Base-by-base conservation (phyloP, 2,329 filamentous ascomycete genomes). In the Clarireedia monteithiana region DNA sequence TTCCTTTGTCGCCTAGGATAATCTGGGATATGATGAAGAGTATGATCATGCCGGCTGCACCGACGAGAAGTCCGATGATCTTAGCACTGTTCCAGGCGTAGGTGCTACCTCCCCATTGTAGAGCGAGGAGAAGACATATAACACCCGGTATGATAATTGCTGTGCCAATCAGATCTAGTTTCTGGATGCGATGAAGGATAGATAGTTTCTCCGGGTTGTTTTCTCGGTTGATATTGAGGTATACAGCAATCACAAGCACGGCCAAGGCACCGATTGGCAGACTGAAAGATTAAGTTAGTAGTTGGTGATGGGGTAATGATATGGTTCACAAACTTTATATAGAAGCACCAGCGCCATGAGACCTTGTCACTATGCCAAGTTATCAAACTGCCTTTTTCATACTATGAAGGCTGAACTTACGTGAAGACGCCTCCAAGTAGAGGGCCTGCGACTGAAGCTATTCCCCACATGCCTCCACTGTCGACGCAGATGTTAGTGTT, bases 211-310 rank as follows among this genome's bases (percentile, higher is more conserved):
- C 56, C 3, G 62, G 59, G 47, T 63, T 64, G 40, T 64, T 62
- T 9, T 71, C 68, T 36, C 68, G 68, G 39, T 74, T 63, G 14
- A 75, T 74, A 42, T 75, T 68, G 3, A 80, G 68, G 47, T 73
- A 47, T 10, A 75, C 67, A 14, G 75, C 62, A 17, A 72, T 59
- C 26, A 74, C 57, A 2, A 66, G 53, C 4, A 77, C 64, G 2
- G 73, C 68, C 26, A 73, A 62, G 47, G 69, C 71, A 44, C 71
- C 67, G 45, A 74, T 64, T 23, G 63, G 58, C 53, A 64, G 52
- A 63, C 61, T 64, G 20, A 10, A 26, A 20, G 30, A n/a, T 39
- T 48, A 49, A 45, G 53, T 38, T 26, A 14, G 20, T 46, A 23
- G 12, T 5, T 23, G 42, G 4, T 45, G n/a, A 20, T 12, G n/a